These are phyloP conservation scores for Penicillium bovifimosum DNA, from an alignment of 495 filamentous ascomycete species.

Conservation along the genomic window DNA sequence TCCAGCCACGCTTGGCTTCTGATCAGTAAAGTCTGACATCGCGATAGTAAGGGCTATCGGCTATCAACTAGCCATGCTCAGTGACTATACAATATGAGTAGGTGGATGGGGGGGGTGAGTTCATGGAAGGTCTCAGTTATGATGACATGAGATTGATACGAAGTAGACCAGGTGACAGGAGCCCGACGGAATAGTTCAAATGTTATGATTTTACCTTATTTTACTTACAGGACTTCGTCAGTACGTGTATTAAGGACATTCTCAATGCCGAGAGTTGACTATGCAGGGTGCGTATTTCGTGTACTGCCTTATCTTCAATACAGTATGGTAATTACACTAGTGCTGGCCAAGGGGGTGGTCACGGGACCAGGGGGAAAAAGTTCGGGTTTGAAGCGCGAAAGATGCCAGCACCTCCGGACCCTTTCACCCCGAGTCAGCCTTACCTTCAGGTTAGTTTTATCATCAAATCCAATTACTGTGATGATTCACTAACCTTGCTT, in stretches of 20 bases:
- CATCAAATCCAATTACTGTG: background rate
- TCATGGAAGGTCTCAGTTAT: background rate
- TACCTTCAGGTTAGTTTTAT: conserved; percentile 2
- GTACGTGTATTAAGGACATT: background rate
- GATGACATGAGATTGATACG: conserved; percentile 19
- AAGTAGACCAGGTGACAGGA: conserved; percentile 19
- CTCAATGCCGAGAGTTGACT: background rate
- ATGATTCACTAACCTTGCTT: background rate
- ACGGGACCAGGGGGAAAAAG: conserved; percentile 27
- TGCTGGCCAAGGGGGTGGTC: conserved; percentile 11
- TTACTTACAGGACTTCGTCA: background rate
- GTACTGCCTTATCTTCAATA: background rate
- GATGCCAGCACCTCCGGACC: conserved; percentile 12
- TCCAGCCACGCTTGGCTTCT: conserved; percentile 5
- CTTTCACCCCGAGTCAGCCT: background rate
- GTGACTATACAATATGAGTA: background rate
- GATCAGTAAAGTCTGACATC: conserved; percentile 8
- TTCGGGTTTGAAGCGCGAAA: conserved; percentile 11
- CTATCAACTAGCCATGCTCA: conserved; percentile 1
- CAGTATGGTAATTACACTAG: background rate
- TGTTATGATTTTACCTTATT: too few species aligned
- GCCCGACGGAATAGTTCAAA: background rate
- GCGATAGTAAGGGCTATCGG: background rate
- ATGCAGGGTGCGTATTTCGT: background rate
- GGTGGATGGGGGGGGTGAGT: background rate